Base-by-base conservation (phyloP, 768 basidiomycete genomes). In the Pleurotus salmoneostramineus region DNA sequence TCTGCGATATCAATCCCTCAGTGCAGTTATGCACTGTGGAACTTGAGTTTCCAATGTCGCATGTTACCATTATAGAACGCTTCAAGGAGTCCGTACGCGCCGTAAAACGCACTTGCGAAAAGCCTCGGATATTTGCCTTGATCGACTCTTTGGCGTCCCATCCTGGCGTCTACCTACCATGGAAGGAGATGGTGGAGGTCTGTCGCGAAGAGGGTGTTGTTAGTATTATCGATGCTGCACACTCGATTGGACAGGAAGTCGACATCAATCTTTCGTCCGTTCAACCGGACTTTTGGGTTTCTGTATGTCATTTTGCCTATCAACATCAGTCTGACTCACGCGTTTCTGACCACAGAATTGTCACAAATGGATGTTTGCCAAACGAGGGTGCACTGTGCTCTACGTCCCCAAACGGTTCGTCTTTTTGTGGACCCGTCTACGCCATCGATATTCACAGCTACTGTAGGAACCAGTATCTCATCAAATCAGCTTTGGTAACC, bases 171-270 rank as follows among this genome's bases (percentile, higher is more conserved):
- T 65, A 72, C 2, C 70, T 89, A 57, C 91, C 91, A 0, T 93
- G 89, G 91, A 74, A 84, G 66, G 80, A 82, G 58, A 77, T 92
- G 68, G 83, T 88, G 0, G 67, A 75, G 3, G 71, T 90, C n/a
- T 88, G 87, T 65, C 74, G 77, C 54, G 77, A 85, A 61, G 84
- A 85, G 59, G 81, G 81, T 3, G 77, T 87, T 3, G 79, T 80
- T 65, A 85, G 78, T 34, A 66, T 93, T 11, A 72, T 93, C 5
- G 91, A 93, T 63, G 91, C 80, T 1, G 91, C 91, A 5, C 91
- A 93, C 64, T 81, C 83, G 3, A 80, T 93, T 42, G 91, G 91
- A 0, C 89, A 89, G 63, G 83, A 90, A 63, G 63, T 79, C 5
- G 70, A 81, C 56, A 76, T 91, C 57, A 78, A 91, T 64, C 68